Conservation (phyloP, 2,329 filamentous ascomycete species). For the Pseudocercospora vitis region DNA sequence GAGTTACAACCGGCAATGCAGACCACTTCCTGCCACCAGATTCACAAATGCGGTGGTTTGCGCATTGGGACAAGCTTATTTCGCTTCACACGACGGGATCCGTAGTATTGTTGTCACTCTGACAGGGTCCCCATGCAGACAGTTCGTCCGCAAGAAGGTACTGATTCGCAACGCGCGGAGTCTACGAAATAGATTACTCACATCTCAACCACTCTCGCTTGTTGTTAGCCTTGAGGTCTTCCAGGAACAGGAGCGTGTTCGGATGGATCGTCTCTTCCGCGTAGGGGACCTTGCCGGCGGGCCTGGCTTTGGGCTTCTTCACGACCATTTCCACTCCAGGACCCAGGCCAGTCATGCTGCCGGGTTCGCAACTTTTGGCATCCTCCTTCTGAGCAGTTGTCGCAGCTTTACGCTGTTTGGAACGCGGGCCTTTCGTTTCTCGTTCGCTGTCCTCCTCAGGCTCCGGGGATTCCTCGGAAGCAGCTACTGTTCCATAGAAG, state of each 20-base stretch:
- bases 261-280: conserved; percentile 59
- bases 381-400: conserved; percentile 11
- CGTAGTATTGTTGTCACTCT: too few relatives aligned
- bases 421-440: conserved; percentile 33
- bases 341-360: conserved; percentile 55
- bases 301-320: conserved; percentile 62
- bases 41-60: too few relatives aligned
- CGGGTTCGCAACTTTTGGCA: conserved; percentile 57
- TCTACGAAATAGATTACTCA: conserved; percentile 38
- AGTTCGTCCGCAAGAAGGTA: too few relatives aligned
- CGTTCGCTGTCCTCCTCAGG: conserved; percentile 40
- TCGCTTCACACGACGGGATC: too few relatives aligned
- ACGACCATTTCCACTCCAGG: conserved; percentile 63
- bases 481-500: conserved; percentile 37
- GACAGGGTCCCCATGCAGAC: too few relatives aligned
- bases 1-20: too few relatives aligned
- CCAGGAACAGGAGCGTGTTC: conserved; percentile 62
- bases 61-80: background rate
- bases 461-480: conserved; percentile 40
- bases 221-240: conserved; percentile 61
- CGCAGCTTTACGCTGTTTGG: conserved; percentile 23
- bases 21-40: too few relatives aligned
- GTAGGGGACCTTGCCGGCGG: conserved; percentile 60
- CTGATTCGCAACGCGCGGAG: background rate
- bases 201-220: conserved; percentile 64